phyloP scores from a whole-genome alignment of 2,329 filamentous ascomycete genomes.

The Penicillium sp. region DNA sequence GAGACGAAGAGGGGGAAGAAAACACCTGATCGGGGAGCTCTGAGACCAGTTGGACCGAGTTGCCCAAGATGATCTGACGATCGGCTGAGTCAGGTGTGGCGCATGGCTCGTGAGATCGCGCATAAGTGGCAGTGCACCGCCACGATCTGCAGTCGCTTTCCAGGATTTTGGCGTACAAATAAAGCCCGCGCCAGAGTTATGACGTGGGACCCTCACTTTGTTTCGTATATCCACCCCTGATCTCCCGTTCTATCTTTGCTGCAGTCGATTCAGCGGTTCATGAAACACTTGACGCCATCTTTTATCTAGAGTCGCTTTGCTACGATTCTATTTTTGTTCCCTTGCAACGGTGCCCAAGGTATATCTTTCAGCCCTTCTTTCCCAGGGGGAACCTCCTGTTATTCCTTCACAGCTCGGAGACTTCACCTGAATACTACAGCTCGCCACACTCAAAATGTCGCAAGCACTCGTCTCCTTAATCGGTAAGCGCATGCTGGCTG shows the following conservation, averaged over 20 bases:
- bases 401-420: neutral
- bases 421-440: neutral
- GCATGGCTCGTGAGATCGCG: neutral
- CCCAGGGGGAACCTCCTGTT: neutral
- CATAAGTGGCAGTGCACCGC: conserved; percentile 15
- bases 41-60: neutral
- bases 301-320: neutral
- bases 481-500: conserved; percentile 35
- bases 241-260: neutral
- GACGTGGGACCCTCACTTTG: conserved; percentile 19
- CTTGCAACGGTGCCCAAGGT: conserved; percentile 1
- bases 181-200: conserved; percentile 19
- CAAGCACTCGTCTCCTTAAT: conserved; percentile 27
- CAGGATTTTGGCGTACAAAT: conserved; percentile 11
- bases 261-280: conserved; percentile 6
- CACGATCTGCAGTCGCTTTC: conserved; percentile 17
- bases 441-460: conserved; percentile 23
- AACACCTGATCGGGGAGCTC: conserved; percentile 4
- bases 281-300: conserved; percentile 3
- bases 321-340: conserved; percentile 7
- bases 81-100: conserved; percentile 21
- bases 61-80: conserved; percentile 2
- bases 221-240: conserved; percentile 5
- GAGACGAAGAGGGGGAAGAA: neutral
- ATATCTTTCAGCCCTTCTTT: conserved; percentile 1